These are phyloP conservation scores for Trametes hirsuta DNA, from an alignment of 1,284 basidiomycete genomes.

Conservation along the genomic window DNA sequence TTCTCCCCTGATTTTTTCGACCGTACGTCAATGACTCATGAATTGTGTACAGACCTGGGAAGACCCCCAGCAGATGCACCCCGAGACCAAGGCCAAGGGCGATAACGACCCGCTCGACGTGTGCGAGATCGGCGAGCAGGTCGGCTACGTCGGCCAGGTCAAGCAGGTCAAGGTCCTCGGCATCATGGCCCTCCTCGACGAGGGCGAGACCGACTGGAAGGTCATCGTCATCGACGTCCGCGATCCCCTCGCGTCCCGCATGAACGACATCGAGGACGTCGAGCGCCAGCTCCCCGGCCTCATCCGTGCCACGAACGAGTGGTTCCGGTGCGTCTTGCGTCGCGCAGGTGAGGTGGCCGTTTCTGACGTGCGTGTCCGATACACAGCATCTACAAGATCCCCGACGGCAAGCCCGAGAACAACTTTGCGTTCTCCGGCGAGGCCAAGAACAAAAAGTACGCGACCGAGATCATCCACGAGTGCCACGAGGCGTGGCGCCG, in stretches of 20 bases:
- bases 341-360: not conserved
- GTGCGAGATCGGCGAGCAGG: constrained; percentile 99
- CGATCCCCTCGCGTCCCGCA: constrained; percentile 94
- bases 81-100: constrained; percentile 98
- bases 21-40: too few relatives aligned
- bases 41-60: constrained; percentile 86
- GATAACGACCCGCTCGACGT: constrained; percentile 99
- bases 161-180: constrained; percentile 99
- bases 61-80: constrained; percentile 85
- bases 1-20: too few relatives aligned
- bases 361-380: constrained; percentile 6
- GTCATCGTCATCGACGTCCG: constrained; percentile 97
- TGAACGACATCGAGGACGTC: constrained; percentile 99
- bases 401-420: constrained; percentile 99
- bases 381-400: constrained; percentile 93
- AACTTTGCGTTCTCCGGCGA: constrained; percentile 99
- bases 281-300: constrained; percentile 98
- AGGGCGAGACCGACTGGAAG: constrained; percentile 99
- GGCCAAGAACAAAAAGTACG: constrained; percentile 99
- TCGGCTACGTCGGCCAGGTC: constrained; percentile 96
- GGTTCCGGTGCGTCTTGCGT: constrained; percentile 69
- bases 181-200: constrained; percentile 98
- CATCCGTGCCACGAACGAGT: constrained; percentile 96
- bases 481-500: constrained; percentile 99
- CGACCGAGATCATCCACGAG: constrained; percentile 98